A percentile compares a stretch with the other conserved stretches of the same genome.
phyloP scores from a whole-genome alignment of 2,329 filamentous ascomycete species.

The Aspergillus alliaceus region DNA sequence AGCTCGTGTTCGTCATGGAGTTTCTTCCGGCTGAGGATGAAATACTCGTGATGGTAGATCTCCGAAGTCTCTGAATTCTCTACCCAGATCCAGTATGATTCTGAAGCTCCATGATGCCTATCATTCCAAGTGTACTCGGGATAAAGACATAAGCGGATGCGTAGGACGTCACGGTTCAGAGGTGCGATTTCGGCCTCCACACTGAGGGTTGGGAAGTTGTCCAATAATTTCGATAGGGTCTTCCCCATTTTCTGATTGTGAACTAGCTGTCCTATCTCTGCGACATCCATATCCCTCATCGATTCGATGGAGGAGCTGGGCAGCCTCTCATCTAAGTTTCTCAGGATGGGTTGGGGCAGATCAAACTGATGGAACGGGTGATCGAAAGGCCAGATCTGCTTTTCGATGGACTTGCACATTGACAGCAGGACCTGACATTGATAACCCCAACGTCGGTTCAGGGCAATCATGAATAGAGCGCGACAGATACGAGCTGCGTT shows the following conservation, averaged over 20 bases:
- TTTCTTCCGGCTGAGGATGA: conserved; percentile 87
- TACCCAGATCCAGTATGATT: conserved; percentile 98
- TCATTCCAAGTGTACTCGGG: conserved; percentile 96
- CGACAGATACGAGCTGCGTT: conserved; percentile 93
- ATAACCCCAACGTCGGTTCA: conserved; percentile 93
- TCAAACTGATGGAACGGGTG: conserved; percentile 97
- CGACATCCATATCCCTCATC: conserved; percentile 87
- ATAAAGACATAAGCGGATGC: conserved; percentile 82
- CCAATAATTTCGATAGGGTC: conserved; percentile 76
- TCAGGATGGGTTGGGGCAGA: conserved; percentile 76
- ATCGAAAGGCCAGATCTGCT: conserved; percentile 90
- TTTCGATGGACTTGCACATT: conserved; percentile 95
- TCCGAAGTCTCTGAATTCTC: conserved; percentile 97
- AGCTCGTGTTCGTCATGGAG: conserved; percentile 95
- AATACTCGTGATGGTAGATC: conserved; percentile 97
- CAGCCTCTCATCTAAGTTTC: conserved; percentile 80
- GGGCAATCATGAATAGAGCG: conserved; percentile 93
- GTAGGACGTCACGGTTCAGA: conserved; percentile 87
- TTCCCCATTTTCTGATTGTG: conserved; percentile 87
- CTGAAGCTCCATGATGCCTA: conserved; percentile 85
- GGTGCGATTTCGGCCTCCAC: conserved; percentile 95
- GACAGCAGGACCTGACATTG: conserved; percentile 90
- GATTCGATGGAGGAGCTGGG: conserved; percentile 72
- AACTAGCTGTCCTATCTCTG: conserved; percentile 86
- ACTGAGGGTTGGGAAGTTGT: conserved; percentile 87